Base-by-base conservation (phyloP, 176 grass and related monocot species). In the Avena sativa region DNA sequence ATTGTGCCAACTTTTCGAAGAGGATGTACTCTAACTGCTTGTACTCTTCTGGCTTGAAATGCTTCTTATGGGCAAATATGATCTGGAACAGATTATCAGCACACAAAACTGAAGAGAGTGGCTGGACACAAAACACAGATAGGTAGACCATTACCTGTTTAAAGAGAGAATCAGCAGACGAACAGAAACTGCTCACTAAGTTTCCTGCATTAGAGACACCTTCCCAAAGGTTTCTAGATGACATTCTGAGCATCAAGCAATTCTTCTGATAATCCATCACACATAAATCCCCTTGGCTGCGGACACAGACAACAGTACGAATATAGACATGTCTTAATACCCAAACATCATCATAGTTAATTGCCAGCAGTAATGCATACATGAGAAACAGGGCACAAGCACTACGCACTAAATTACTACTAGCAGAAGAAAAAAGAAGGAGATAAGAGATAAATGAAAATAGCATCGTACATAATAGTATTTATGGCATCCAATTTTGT, bases 211-310 rank as follows among this genome's bases (percentile, higher is more conserved):
- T 61, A 3, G 57, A 74, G 81, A 86, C 76, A 72, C 87, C 93
- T 87, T 98, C 88, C 96, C 96, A 98, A 30, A 95, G 80, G 77
- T 78, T 93, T 91, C 84, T 91, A 48, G 91, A 93, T 82, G 90
- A 77, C 88, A 93, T 76, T 91, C 90, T 95, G 79, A 98, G 88
- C 90, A 94, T 95, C 64, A 91, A 71, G 81, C 86, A 71, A 21
- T 90, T 92, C 84, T 88, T 74, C 63, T 84, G 78, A 88, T 92
- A 95, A 88, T 98, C 96, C 76, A 82, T 93, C 52, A 92, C 84
- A 88, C 44, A 80, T 46, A 81, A 83, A 79, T 74, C 84, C 43
- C 80, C 59, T 76, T 86, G 91, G 19, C 96, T 98, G 86, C 82
- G 92, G 79, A 81, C 62, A 53, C 63, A 67, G 79, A 75, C 26